Percentiles rank a stretch among this genome's conserved stretches.
These are phyloP conservation scores for Alternaria arbusti DNA, from an alignment of 2,329 filamentous ascomycete species.

Conservation along the genomic window DNA sequence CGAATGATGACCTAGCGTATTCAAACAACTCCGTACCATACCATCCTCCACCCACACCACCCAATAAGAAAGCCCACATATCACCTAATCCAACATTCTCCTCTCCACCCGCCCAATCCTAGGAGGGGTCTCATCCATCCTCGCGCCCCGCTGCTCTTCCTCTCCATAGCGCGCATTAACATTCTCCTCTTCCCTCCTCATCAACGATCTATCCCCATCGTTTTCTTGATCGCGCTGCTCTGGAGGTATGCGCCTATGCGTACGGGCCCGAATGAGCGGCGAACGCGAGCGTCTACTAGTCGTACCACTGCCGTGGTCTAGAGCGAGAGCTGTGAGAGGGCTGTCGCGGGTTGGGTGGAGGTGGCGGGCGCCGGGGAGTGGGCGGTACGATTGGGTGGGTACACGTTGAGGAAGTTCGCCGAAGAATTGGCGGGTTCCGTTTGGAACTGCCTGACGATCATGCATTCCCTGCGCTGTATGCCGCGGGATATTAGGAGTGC, in stretches of 20 bases:
- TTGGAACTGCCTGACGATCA: background rate
- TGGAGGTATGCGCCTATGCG: conserved; percentile 19
- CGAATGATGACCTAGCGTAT: background rate
- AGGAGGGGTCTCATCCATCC: conserved; percentile 48
- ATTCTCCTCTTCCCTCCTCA: conserved; percentile 34
- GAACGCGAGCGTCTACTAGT: conserved; percentile 18
- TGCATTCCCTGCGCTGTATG: background rate
- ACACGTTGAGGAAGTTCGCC: background rate
- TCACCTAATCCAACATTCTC: conserved; percentile 8
- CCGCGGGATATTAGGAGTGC: background rate
- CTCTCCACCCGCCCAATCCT: conserved; percentile 44
- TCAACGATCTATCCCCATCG: conserved; percentile 28
- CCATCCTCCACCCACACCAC: background rate
- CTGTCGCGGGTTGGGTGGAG: conserved; percentile 7
- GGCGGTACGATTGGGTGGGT: conserved; percentile 1
- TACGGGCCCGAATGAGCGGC: conserved; percentile 10
- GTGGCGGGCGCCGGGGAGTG: background rate
- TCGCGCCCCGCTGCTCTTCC: conserved; percentile 23
- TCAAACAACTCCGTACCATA: background rate
- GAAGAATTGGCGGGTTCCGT: background rate
- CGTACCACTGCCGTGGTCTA: conserved; percentile 18
- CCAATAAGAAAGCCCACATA: background rate
- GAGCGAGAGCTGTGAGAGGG: conserved; percentile 7
- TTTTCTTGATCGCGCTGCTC: conserved; percentile 45
- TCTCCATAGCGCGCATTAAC: conserved; percentile 29